A percentile compares a stretch with the other conserved stretches of the same genome.
phyloP scores from a whole-genome alignment of 352 stramenopile genomes.

The Globisporangium yorkense region DNA sequence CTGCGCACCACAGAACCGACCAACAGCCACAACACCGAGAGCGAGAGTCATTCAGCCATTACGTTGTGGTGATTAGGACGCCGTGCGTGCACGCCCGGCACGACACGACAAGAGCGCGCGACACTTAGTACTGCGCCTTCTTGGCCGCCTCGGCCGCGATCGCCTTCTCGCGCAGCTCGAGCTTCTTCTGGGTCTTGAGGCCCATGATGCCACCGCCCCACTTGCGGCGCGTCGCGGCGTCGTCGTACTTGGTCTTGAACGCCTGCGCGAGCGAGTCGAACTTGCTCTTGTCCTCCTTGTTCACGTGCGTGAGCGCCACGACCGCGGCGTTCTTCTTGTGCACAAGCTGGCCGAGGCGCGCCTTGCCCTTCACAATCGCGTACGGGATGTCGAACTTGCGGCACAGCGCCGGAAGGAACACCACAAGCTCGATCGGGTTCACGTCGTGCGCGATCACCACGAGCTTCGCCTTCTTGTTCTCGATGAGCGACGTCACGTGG shows the following conservation, averaged over 20 bases:
- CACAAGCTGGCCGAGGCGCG: conserved; percentile 96
- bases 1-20: too few relatives aligned
- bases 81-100: background rate
- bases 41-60: conserved; percentile 45
- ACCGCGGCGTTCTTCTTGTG: conserved; percentile 98
- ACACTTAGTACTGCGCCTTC: conserved; percentile 94
- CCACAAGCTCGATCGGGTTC: conserved; percentile 97
- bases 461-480: conserved; percentile 99
- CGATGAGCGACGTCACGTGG: conserved; percentile 98
- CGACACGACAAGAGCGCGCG: background rate
- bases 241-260: conserved; percentile 97
- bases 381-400: conserved; percentile 99
- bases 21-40: background rate
- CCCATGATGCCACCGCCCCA: conserved; percentile 99
- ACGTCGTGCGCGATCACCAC: conserved; percentile 99
- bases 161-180: conserved; percentile 97
- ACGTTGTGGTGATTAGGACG: conserved; percentile 10
- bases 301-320: conserved; percentile 95
- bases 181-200: conserved; percentile 99
- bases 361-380: conserved; percentile 99
- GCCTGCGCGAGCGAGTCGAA: conserved; percentile 91
- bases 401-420: conserved; percentile 97
- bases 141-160: conserved; percentile 97
- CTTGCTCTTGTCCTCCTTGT: conserved; percentile 97
- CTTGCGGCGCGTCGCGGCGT: conserved; percentile 91